phyloP scores from a whole-genome alignment of 108 stramenopile species.

The Nannochloropsis gaditana region DNA sequence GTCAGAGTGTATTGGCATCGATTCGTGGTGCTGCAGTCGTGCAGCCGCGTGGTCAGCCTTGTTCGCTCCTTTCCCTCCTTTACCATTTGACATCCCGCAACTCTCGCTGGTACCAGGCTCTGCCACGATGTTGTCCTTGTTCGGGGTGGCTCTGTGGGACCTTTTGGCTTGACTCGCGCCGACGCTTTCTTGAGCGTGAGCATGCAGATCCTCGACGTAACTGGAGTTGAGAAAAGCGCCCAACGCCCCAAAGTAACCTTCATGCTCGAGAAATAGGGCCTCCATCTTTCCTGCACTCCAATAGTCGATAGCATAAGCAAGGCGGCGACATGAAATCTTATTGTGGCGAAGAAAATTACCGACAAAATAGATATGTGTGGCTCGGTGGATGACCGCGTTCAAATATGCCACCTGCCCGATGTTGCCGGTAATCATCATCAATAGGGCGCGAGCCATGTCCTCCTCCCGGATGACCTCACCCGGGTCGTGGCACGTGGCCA shows the following conservation, averaged over 20 bases:
- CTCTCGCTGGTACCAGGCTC: background rate
- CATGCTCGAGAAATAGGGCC: constrained; percentile 80
- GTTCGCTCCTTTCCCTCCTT: background rate
- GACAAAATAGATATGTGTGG: constrained; percentile 83
- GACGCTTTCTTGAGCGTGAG: background rate
- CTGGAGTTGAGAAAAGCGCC: constrained; percentile 50
- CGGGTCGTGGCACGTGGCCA: constrained; percentile 64
- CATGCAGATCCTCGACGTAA: constrained; percentile 29
- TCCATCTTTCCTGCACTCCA: constrained; percentile 94
- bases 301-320: constrained; percentile 88
- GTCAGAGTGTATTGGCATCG: background rate
- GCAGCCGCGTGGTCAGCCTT: background rate
- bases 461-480: constrained; percentile 58
- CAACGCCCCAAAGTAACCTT: constrained; percentile 50
- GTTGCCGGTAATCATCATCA: constrained; percentile 96
- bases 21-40: background rate
- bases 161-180: background rate
- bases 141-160: too few relatives aligned
- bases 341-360: constrained; percentile 94
- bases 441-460: constrained; percentile 85
- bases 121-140: background rate
- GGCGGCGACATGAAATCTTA: constrained; percentile 71
- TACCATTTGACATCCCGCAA: background rate
- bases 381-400: constrained; percentile 78
- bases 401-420: constrained; percentile 94